Evolutionary conservation across 2,329 filamentous ascomycete species (phyloP).

Genomic region (Iodosphaeria phyllophila): DNA sequence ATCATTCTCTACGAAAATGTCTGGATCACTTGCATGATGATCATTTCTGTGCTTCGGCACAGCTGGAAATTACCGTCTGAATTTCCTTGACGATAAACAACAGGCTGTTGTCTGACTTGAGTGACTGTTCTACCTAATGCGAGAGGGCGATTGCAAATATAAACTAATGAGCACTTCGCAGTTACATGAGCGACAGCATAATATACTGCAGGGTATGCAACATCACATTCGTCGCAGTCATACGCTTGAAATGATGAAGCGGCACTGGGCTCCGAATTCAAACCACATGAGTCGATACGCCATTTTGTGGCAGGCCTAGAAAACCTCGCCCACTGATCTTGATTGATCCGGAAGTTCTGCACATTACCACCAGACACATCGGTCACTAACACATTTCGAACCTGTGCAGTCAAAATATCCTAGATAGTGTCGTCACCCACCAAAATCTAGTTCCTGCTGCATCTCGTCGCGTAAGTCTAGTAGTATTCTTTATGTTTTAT

Average conservation of each 20-base stretch:
- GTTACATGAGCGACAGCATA: too few species aligned
- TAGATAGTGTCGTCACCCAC: too few species aligned
- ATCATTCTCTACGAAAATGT: too few species aligned
- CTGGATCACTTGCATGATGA: slow-evolving; percentile 53
- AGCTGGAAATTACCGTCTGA: slow-evolving; percentile 98
- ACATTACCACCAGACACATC: slow-evolving; percentile 1
- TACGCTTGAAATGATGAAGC: slow-evolving; percentile 50
- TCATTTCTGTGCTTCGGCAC: slow-evolving; percentile 46
- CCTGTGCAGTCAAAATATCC: neutral
- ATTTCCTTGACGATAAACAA: slow-evolving; percentile 58
- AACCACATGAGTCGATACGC: slow-evolving; percentile 62
- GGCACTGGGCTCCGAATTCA: slow-evolving; percentile 92
- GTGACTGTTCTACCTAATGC: too few species aligned
- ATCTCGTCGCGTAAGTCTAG: too few species aligned
- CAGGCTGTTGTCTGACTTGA: slow-evolving; percentile 66
- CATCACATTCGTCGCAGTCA: slow-evolving; percentile 7
- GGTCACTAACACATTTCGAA: slow-evolving; percentile 1
- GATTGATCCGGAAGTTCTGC: slow-evolving; percentile 3
- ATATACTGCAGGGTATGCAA: slow-evolving; percentile 10
- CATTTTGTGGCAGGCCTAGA: slow-evolving; percentile 97
- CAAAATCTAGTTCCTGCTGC: too few species aligned
- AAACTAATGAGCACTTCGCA: too few species aligned
- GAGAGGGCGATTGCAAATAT: too few species aligned
- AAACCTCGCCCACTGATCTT: slow-evolving; percentile 96
- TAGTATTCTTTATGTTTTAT: too few species aligned